Evolutionary conservation across 1,284 basidiomycete species (phyloP).

Genomic region (Malassezia dermatis): DNA sequence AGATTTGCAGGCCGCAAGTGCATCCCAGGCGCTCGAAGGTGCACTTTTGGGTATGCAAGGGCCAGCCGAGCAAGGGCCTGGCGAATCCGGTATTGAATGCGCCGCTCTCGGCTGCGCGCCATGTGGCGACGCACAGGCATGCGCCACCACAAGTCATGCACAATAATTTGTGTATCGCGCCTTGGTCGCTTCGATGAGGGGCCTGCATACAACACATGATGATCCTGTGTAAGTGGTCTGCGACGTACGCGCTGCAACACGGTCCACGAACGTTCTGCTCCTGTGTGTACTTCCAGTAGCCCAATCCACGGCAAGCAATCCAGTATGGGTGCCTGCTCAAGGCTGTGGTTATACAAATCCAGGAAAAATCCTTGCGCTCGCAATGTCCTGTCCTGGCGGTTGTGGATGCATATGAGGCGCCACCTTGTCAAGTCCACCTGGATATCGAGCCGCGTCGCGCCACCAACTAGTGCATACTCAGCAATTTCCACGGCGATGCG

Average conservation of each 20-base stretch:
- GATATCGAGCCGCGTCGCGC: constrained; percentile 1
- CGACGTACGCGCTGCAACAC: constrained; percentile 2
- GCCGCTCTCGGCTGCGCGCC: neutral
- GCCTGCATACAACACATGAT: constrained; percentile 2
- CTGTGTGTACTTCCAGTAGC: neutral
- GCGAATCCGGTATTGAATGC: neutral
- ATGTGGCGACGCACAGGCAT: constrained; percentile 3
- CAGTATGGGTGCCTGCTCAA: neutral
- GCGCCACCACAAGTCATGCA: neutral
- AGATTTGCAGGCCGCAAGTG: neutral
- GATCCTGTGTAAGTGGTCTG: neutral
- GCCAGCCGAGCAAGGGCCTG: neutral
- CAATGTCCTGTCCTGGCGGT: neutral
- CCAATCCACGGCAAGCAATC: neutral
- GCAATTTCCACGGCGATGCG: neutral
- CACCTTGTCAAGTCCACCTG: neutral
- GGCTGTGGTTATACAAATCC: neutral
- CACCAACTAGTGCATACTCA: neutral
- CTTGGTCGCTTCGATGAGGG: neutral
- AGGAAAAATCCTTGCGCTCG: neutral
- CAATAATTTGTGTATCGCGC: neutral
- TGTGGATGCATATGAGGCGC: neutral
- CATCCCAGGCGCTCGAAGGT: neutral
- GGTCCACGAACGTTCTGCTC: neutral
- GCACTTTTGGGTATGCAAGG: neutral